Base-by-base conservation (phyloP, 768 basidiomycete genomes). In the Paxillus involutus region DNA sequence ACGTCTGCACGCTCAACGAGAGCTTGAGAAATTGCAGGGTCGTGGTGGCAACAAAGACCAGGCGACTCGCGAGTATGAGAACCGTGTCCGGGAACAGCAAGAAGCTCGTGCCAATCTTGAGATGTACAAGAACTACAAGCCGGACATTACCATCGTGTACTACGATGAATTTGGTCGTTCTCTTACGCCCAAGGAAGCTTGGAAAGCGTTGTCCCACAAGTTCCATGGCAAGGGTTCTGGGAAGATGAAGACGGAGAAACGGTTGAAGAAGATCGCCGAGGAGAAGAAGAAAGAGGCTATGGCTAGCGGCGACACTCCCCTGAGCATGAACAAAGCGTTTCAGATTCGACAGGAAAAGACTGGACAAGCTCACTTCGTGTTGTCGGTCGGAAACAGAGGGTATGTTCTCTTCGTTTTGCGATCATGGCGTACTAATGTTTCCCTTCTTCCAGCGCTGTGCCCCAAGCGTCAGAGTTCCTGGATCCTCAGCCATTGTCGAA, bases 181-280 rank as follows among this genome's bases (percentile, higher is more conserved):
- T 53, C 74, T 94, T 68, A 91, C 91, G 21, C 87, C 87, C 17
- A 98, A 98, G 77, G 97, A 99, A 75, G 95, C 96, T 6, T 98
- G 96, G 95, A 98, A 98, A 75, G 92, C 94, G 16, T 76, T 99
- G 41, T 94, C 91, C 42, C 97, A 99, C 70, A 91, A 92, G 67
- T 98, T 99, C 84, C 97, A 99, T 62, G 97, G 97, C 35, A 98
- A 98, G 72, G 93, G 93, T 2, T 91, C 91, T 1, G 97, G 97
- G 11, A 91, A 88, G 76, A 91, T 90, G 84, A 98, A 98, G 81
- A 94, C 89, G 21, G 96, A 98, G 78, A 98, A 98, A 71, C 81
- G 93, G 56, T 65, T 98, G 59, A 94, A 95, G 82, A 94, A 90
- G 77, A 98, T 98, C 59, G 91, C 87, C n/a, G 95, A 98, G 63